Evolutionary conservation across 768 basidiomycete genomes (phyloP).

Genomic region (Phlebiopsis flavidoalba): DNA sequence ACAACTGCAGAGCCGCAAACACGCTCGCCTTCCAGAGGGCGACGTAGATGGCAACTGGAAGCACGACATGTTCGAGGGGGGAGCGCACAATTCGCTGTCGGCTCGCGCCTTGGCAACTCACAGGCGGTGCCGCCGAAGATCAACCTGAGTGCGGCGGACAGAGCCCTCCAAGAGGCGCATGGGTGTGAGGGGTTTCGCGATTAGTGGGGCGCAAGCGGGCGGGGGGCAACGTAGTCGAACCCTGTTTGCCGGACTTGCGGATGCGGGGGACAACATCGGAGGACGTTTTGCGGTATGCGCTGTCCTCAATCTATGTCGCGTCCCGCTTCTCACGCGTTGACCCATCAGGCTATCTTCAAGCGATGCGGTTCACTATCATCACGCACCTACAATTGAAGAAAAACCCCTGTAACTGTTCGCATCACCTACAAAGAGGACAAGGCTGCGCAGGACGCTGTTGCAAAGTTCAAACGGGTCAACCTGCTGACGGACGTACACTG

Average conservation of each 20-base stretch:
- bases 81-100: constrained; percentile 44
- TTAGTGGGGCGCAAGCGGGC: constrained; percentile 66
- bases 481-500: constrained; percentile 76
- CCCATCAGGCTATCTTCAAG: constrained; percentile 64
- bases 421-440: constrained; percentile 65
- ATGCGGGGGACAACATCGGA: constrained; percentile 77
- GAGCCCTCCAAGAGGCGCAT: constrained; percentile 48
- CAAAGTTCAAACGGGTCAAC: constrained; percentile 75
- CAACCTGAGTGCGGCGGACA: neutral
- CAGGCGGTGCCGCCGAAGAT: constrained; percentile 18
- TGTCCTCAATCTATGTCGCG: neutral
- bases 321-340: neutral
- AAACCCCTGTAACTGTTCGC: constrained; percentile 47
- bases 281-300: constrained; percentile 57
- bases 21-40: constrained; percentile 56
- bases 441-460: constrained; percentile 61
- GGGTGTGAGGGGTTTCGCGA: constrained; percentile 37
- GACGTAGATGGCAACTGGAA: constrained; percentile 64
- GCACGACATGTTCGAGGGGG: constrained; percentile 61
- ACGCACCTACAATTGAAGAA: no score
- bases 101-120: constrained; percentile 52
- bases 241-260: constrained; percentile 68
- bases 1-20: constrained; percentile 28
- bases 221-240: constrained; percentile 60
- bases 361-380: constrained; percentile 67